These are phyloP conservation scores for Boechera stricta DNA, from an alignment of 345 rosid genomes.

Conservation along the genomic window DNA sequence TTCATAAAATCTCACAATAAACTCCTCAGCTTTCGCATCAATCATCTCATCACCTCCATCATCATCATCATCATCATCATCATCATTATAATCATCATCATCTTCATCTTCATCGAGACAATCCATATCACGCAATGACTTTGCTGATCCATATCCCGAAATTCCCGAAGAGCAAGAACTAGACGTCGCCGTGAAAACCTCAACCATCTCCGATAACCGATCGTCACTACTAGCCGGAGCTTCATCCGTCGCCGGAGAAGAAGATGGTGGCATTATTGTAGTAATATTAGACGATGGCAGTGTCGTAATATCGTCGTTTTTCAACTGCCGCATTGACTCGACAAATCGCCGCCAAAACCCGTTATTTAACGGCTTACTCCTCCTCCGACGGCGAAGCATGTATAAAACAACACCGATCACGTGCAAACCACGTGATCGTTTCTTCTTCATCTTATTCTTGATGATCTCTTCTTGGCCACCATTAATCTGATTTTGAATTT, in stretches of 20 bases:
- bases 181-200: constrained; percentile 42
- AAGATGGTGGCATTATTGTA: neutral
- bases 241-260: constrained; percentile 21
- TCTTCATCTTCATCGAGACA: constrained; percentile 32
- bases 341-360: constrained; percentile 52
- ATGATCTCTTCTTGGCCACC: constrained; percentile 36
- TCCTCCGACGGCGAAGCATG: constrained; percentile 47
- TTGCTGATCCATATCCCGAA: constrained; percentile 57
- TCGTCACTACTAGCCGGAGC: constrained; percentile 6
- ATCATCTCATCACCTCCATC: constrained; percentile 68
- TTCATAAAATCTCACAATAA: constrained; percentile 63
- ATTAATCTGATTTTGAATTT: constrained; percentile 9
- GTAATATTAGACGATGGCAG: neutral
- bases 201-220: constrained; percentile 45
- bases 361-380: constrained; percentile 45
- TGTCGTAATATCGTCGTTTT: constrained; percentile 19
- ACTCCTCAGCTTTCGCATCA: constrained; percentile 75
- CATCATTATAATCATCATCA: constrained; percentile 8
- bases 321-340: constrained; percentile 53
- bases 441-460: constrained; percentile 47
- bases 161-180: constrained; percentile 32
- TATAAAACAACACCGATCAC: constrained; percentile 52
- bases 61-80: constrained; percentile 31
- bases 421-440: constrained; percentile 49
- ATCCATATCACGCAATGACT: constrained; percentile 45